Base-by-base conservation (phyloP, 495 filamentous ascomycete genomes). In the Oidiodendron maius region DNA sequence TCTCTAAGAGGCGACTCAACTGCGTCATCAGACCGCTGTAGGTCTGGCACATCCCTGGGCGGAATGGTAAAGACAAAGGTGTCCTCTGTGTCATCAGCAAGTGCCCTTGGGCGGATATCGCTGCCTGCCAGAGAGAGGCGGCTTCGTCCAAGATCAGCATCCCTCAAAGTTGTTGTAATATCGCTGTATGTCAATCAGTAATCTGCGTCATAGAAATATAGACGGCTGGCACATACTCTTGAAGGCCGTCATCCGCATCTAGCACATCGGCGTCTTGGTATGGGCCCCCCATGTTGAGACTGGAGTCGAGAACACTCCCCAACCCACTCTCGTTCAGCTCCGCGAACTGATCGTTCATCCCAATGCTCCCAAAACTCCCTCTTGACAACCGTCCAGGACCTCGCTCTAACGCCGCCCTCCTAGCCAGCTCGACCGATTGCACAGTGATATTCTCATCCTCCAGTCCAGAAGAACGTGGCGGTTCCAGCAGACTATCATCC, bases 391-490 rank as follows among this genome's bases (percentile, higher is more conserved):
- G 65, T 8, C 64, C 51, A 21, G 65, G 67, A 5, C 65, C 70
- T 42, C 72, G 67, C 51, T 86, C 80, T 40, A 65, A 75, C 9
- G 69, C 53, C 16, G 78, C 84, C 46, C 84, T 68, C 43, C 84
- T 70, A 9, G 82, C 76, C 38, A 85, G 69, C 63, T 91, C 87
- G 25, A 91, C 73, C 17, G 84, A 86, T 48, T 71, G 72, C 40
- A 77, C 69, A 1, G 86, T 89, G 28, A 77, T 71, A 52, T 87
- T 80, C 25, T 84, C 83, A 24, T 86, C 82, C 23, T 84, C 84
- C 30, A 87, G 64, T 4, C 76, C 72, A 30, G 80, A 68, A 40
- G 81, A 83, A 46, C 73, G 71, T 35, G 86, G 83, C 8, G 84
- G 81, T 15, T 71, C 70, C 42, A 80, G 67, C 25, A 75, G 63